A percentile compares a stretch with the other conserved stretches of the same genome.
Conservation (phyloP, 164 flowering plant genomes). For the Nymphaea colorata region DNA sequence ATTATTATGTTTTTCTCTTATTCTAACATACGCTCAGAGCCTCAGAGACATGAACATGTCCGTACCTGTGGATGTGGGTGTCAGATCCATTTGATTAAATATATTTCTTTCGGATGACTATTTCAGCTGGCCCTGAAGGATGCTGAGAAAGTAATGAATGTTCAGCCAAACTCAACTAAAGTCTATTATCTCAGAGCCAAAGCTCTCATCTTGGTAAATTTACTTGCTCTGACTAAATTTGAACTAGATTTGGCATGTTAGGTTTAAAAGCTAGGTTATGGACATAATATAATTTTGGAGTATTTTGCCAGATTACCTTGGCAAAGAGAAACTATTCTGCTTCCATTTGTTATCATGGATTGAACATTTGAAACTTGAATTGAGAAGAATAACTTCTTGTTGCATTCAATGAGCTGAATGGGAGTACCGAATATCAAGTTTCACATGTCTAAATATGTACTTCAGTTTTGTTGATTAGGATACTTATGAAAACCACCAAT, state of each 20-base stretch:
- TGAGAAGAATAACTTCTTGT: neutral
- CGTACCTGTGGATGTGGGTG: too few relatives aligned
- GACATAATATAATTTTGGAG: neutral
- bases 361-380: neutral
- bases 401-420: too few relatives aligned
- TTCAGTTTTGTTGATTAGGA: too few relatives aligned
- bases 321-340: neutral
- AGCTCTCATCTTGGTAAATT: constrained; percentile 69
- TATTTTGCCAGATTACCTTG: neutral
- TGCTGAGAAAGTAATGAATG: constrained; percentile 65
- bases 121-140: constrained; percentile 90
- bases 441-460: too few relatives aligned
- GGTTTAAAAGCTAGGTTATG: neutral
- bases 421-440: too few relatives aligned
- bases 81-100: neutral
- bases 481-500: too few relatives aligned
- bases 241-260: neutral
- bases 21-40: neutral
- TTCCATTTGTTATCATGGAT: too few relatives aligned
- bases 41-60: too few relatives aligned
- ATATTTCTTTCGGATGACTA: constrained; percentile 1
- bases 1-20: neutral
- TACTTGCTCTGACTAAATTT: neutral
- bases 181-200: constrained; percentile 62
- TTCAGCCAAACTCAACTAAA: constrained; percentile 36